Base-by-base conservation (phyloP, 768 basidiomycete species). In the Collybia sordida region DNA sequence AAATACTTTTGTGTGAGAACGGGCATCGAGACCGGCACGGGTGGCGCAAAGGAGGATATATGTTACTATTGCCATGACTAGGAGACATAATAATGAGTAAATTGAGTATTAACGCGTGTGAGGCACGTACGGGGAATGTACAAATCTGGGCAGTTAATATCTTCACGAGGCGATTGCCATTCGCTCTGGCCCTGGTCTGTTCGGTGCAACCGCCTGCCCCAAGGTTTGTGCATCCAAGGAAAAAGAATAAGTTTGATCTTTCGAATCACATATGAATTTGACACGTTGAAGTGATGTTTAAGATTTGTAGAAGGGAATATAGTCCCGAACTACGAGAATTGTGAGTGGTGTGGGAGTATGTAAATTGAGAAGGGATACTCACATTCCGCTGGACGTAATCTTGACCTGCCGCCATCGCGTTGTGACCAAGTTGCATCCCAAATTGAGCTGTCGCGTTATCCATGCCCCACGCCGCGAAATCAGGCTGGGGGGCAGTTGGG, bases 381-480 rank as follows among this genome's bases (percentile, higher is more conserved):
- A 57, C 46, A 65, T 98, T 98, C 67, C 88, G 88, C 68, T 94
- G 91, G 41, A 99, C 88, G 56, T 98, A 98, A 42, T 94, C 91
- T 66, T 96, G 93, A 0, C 97, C 96, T 0, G 93, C 96, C 5
- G 87, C 85, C 2, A 98, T 88, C 0, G 96, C 96, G 52, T 82
- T 90, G 55, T 85, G 85, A 3, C 96, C 95, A 24, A 98, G 82
- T 66, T 98, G 96, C 82, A 98, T 91, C 18, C 96, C 93, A 63
- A 99, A 86, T 66, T 95, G 89, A 0, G 97, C 91, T 2, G 97
- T 98, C 8, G 93, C 85, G 60, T 91, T 91, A 66, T 97, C 88
- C 69, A 98, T 78, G 0, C 90, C 89, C 88, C 88, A 91, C 12
- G 86, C 84, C 8, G 76, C 77, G 56, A 87, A 88, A 61, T 85